These are phyloP conservation scores for Corylus americana DNA, from an alignment of 306 rosid genomes.

Conservation along the genomic window DNA sequence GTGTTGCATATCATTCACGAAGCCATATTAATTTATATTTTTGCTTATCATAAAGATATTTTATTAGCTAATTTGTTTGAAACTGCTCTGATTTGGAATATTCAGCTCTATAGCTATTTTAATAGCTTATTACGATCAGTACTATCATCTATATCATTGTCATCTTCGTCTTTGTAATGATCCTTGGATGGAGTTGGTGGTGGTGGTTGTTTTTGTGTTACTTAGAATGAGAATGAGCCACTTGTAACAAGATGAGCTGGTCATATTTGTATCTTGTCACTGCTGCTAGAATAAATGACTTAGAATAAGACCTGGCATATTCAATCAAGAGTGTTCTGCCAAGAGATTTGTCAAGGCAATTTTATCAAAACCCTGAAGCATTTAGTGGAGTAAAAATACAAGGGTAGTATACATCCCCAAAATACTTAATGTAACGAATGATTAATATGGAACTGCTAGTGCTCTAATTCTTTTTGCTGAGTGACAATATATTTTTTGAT, in stretches of 20 bases:
- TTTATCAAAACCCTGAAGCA: neutral
- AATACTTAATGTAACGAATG: too few relatives aligned
- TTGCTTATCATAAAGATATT: neutral
- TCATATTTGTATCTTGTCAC: too few relatives aligned
- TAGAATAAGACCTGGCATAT: too few relatives aligned
- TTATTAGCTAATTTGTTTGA: neutral
- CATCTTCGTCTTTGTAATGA: neutral
- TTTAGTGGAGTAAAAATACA: neutral
- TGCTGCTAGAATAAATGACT: too few relatives aligned
- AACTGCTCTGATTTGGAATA: neutral
- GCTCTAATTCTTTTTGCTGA: too few relatives aligned
- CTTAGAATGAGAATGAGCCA: conserved; percentile 1
- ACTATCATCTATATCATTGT: neutral
- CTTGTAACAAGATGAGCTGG: neutral
- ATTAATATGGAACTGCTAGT: too few relatives aligned
- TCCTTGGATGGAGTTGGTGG: neutral
- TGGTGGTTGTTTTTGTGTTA: neutral
- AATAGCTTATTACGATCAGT: neutral
- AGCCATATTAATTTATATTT: neutral
- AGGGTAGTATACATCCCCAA: neutral
- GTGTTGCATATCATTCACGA: neutral
- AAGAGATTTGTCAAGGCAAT: neutral
- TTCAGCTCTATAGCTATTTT: neutral
- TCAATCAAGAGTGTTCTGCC: neutral
- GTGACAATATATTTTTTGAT: neutral